Percentiles rank a stretch among this genome's conserved stretches.
Conservation (phyloP, 2,329 filamentous ascomycete genomes). For the Ophiostoma piceae region DNA sequence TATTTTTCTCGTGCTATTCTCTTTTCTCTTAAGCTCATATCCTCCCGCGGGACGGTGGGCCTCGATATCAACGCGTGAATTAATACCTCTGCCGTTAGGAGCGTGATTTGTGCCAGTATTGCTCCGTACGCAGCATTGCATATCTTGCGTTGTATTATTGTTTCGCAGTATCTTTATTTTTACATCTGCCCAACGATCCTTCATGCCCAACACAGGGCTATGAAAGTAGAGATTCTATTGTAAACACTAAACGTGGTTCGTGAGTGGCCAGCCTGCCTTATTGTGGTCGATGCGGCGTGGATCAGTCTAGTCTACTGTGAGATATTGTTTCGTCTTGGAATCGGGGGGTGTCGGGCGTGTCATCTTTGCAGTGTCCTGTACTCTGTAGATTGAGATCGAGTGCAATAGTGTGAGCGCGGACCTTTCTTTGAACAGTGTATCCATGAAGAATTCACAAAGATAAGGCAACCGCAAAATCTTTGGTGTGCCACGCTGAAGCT, state of each 20-base stretch:
- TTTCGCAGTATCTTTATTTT: not conserved
- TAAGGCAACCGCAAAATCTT: not conserved
- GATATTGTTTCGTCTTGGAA: not conserved
- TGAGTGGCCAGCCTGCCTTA: not conserved
- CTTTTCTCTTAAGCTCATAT: not conserved
- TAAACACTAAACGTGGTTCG: not conserved
- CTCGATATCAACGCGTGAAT: not conserved
- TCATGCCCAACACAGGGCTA: constrained; percentile 2
- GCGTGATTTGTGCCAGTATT: not conserved
- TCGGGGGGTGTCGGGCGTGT: too few relatives aligned
- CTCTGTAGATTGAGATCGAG: not conserved
- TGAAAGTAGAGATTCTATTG: not conserved
- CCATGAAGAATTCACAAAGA: not conserved
- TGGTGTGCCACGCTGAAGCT: not conserved
- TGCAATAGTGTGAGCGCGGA: not conserved
- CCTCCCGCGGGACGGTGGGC: not conserved
- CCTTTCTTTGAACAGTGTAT: not conserved
- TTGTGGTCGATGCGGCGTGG: not conserved
- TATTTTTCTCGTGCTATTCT: not conserved
- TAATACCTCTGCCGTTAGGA: not conserved
- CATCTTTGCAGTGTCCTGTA: not conserved
- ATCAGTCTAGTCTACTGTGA: not conserved
- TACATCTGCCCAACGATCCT: constrained; percentile 6
- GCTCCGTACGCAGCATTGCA: not conserved
- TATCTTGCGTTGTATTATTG: not conserved